Percentiles rank a stretch among this genome's conserved stretches.
Evolutionary conservation across 2,329 filamentous ascomycete genomes (phyloP).

Genomic region (Stagonosporopsis vannaccii): DNA sequence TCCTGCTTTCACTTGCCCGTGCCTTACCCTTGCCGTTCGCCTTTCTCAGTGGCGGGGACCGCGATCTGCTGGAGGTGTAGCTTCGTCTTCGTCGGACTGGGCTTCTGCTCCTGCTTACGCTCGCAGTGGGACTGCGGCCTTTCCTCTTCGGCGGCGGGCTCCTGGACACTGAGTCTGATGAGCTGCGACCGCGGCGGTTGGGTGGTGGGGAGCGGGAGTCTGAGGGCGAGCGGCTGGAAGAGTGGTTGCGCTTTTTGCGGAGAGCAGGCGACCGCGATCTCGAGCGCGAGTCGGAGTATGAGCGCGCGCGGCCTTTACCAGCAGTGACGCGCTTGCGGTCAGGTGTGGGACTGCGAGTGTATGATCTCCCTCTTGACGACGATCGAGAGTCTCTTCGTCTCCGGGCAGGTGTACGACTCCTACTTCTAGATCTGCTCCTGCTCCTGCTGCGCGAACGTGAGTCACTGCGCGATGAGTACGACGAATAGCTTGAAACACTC

Average conservation of each 20-base stretch:
- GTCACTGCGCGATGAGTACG: conserved; percentile 40
- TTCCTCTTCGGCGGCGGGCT: conserved; percentile 24
- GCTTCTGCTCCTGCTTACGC: conserved; percentile 12
- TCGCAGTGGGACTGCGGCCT: conserved; percentile 18
- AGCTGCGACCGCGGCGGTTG: conserved; percentile 35
- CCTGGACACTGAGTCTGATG: conserved; percentile 26
- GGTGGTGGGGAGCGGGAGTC: conserved; percentile 27
- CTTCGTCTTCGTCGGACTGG: conserved; percentile 7
- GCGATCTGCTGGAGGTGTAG: conserved; percentile 5
- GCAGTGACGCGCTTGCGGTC: conserved; percentile 29
- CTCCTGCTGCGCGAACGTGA: conserved; percentile 36
- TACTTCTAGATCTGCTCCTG: conserved; percentile 25
- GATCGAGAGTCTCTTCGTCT: conserved; percentile 21
- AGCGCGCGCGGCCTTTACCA: conserved; percentile 25
- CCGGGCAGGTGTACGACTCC: conserved; percentile 22
- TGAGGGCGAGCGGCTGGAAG: conserved; percentile 39
- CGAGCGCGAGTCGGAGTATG: conserved; percentile 29
- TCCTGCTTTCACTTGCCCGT: conserved; percentile 9
- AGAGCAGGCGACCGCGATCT: conserved; percentile 33
- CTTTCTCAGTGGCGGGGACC: conserved; percentile 16
- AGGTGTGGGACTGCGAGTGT: conserved; percentile 39
- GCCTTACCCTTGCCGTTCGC: conserved; percentile 14
- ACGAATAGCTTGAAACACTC: conserved; percentile 45
- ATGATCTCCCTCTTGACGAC: conserved; percentile 36
- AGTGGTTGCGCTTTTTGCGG: conserved; percentile 33